Conservation (phyloP, 768 basidiomycete genomes). For the Suillus discolor region DNA sequence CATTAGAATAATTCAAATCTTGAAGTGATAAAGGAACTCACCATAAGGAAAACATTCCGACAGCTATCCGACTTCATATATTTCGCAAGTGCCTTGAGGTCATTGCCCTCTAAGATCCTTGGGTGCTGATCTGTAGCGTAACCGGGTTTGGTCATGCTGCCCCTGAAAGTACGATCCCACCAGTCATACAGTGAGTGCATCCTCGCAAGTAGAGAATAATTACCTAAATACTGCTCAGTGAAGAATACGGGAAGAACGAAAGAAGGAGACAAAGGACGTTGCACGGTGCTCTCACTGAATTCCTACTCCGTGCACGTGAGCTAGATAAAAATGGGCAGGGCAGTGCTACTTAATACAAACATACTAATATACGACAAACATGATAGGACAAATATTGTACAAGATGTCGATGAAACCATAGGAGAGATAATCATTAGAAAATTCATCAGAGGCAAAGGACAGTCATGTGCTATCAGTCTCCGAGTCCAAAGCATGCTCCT, state of each 20-base stretch:
- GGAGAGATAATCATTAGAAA: background rate
- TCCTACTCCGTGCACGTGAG: background rate
- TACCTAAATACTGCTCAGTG: background rate
- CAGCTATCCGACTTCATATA: conserved; percentile 72
- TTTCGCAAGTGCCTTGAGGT: conserved; percentile 53
- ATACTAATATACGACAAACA: background rate
- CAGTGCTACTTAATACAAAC: background rate
- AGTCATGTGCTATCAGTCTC: background rate
- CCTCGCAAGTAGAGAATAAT: background rate
- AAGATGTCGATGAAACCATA: background rate
- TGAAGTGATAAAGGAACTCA: conserved; percentile 27
- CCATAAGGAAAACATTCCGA: conserved; percentile 75
- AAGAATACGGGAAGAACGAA: background rate
- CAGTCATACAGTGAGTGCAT: conserved; percentile 8
- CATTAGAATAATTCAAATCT: background rate
- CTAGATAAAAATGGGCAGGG: background rate
- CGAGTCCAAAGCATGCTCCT: background rate
- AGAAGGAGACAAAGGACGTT: background rate
- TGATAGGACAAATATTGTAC: background rate
- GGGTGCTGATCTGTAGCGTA: conserved; percentile 12
- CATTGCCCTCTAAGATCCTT: conserved; percentile 35
- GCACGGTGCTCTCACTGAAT: background rate
- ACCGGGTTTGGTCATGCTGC: conserved; percentile 2
- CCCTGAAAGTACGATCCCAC: conserved; percentile 1
- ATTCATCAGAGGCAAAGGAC: background rate